A percentile compares a stretch with the other conserved stretches of the same genome.
Conservation (phyloP, 75 land plant genomes). For the Cunninghamia lanceolata region DNA sequence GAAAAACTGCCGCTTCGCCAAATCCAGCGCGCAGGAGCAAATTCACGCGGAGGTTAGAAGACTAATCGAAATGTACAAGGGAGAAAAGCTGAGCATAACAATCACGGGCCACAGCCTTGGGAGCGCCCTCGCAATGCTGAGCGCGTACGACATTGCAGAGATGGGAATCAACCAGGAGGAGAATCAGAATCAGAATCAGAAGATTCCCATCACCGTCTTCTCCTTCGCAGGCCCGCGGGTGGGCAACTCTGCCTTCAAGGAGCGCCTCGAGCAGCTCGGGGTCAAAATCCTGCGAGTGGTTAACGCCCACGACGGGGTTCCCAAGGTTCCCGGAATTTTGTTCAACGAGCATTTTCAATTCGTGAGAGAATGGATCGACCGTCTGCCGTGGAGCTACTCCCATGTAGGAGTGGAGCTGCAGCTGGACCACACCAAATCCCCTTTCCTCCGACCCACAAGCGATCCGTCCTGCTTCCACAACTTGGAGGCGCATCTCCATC, state of each 20-base stretch:
- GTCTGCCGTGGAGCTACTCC: slow-evolving; percentile 53
- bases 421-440: slow-evolving; percentile 53
- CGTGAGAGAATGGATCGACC: slow-evolving; percentile 18
- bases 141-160: slow-evolving; percentile 65
- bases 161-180: slow-evolving; percentile 11
- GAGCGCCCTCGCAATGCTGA: slow-evolving; percentile 57
- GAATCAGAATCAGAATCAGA: slow-evolving; percentile 20
- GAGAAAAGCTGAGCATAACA: slow-evolving; percentile 60
- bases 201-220: slow-evolving; percentile 43
- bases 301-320: slow-evolving; percentile 57
- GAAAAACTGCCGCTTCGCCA: neutral
- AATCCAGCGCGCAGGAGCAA: slow-evolving; percentile 32
- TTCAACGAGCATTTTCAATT: slow-evolving; percentile 40
- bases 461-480: slow-evolving; percentile 9
- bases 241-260: too few relatives aligned
- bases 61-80: slow-evolving; percentile 25
- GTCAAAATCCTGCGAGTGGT: too few relatives aligned
- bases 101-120: slow-evolving; percentile 83
- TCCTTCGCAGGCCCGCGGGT: slow-evolving; percentile 67
- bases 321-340: slow-evolving; percentile 60
- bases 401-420: slow-evolving; percentile 12
- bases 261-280: too few relatives aligned
- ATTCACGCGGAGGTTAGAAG: slow-evolving; percentile 43
- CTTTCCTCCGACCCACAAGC: slow-evolving; percentile 37
- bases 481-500: slow-evolving; percentile 2